Evolutionary conservation across 805 yeast species (phyloP), one percentile per base, ranked within the genome.

Genomic region (Maudiozyma barnettii): DNA sequence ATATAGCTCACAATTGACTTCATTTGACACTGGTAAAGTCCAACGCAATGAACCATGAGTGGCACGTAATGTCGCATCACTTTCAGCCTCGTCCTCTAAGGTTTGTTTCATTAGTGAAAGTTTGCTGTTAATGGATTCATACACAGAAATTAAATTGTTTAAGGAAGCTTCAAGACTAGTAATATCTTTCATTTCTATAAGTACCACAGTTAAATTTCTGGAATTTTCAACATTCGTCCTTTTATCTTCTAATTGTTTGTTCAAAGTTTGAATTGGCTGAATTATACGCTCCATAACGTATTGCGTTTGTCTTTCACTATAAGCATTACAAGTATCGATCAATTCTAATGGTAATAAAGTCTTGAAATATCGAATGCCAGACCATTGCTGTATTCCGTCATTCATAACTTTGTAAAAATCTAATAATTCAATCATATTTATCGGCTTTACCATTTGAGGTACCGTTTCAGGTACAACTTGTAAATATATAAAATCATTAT

Each of bases 401-500:
- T 54, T 56, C 3, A 55, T 50, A 1, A 78, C 58, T 5, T 69
- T 71, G 2, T 56, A 60, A 0, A 77, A 64, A 2, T 65, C 66
- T 38, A 65, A 52, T 0, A 78, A 66, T 45, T 76, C 76, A 1
- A 82, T 87, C 72, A 84, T 77, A 4, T 75, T 61, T 0, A 79
- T 81, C 1, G 65, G 59, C 35, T 75, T 74, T 1, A 64, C 58
- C 3, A 80, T 67, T 0, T 68, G 55, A 0, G 76, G 68, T 1
- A 79, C 54, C 1, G 70, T 67, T 0, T 58, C 49, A 7, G 95
- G 95, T 0, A 87, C 79, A 1, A 69, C 66, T 49, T 84, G 81
- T 37, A 85, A 65, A 61, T 87, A 86, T 5, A 90, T 80, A 54
- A 88, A 69, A 57, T 88, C 90, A 59, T 89, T 89, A 53, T 89